A percentile compares a stretch with the other conserved stretches of the same genome.
phyloP scores from a whole-genome alignment of 805 yeast genomes.

The Wickerhamomyces chambardii region DNA sequence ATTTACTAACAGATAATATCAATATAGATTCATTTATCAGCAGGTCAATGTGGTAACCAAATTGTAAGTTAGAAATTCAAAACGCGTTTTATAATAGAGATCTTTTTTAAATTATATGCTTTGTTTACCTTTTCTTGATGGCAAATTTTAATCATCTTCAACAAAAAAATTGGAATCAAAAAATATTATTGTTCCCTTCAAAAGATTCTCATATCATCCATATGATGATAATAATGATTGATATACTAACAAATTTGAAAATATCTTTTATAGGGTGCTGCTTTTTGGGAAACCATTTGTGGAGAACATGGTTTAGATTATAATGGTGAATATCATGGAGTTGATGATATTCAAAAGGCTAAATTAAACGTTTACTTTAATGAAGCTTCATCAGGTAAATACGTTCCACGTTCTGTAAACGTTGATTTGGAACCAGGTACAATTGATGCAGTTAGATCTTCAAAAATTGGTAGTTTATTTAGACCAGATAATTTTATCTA shows the following conservation, averaged over 20 bases:
- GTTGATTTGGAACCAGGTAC: conserved; percentile 98
- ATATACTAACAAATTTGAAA: conserved; percentile 2
- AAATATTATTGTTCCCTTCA: too few relatives aligned
- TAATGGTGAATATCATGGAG: conserved; percentile 65
- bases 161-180: too few relatives aligned
- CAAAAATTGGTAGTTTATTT: conserved; percentile 82
- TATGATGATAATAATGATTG: too few relatives aligned
- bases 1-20: conserved; percentile 9
- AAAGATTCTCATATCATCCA: too few relatives aligned
- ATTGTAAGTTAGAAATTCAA: conserved; percentile 41
- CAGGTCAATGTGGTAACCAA: conserved; percentile 99
- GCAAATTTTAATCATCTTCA: background rate
- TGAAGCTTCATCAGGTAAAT: conserved; percentile 93
- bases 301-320: conserved; percentile 79
- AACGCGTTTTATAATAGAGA: conserved; percentile 1
- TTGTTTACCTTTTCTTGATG: background rate
- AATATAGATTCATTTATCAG: conserved; percentile 78
- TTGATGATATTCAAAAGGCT: conserved; percentile 57
- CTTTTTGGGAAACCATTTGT: conserved; percentile 89
- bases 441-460: conserved; percentile 93
- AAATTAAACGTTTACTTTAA: conserved; percentile 94
- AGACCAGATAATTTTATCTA: conserved; percentile 97
- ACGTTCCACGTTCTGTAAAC: conserved; percentile 95
- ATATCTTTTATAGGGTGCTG: conserved; percentile 53
- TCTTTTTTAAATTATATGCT: background rate